Evolutionary conservation across 805 yeast genomes (phyloP).

Genomic region (Kodamaea kaohsiungensis): DNA sequence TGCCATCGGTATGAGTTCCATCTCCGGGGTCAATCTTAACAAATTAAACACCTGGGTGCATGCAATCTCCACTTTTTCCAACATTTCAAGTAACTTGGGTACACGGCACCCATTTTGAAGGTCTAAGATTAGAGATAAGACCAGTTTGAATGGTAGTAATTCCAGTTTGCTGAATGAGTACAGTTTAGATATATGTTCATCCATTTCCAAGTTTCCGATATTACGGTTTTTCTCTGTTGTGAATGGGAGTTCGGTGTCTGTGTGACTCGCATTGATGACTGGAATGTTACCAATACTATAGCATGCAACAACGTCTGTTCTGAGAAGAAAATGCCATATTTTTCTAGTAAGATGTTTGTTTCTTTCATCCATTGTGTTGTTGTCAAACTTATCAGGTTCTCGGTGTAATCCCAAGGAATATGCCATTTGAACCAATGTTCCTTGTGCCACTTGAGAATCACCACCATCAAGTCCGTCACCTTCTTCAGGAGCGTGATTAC

Average conservation of each 20-base stretch:
- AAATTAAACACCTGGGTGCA: conserved; percentile 8
- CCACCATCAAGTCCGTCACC: conserved; percentile 17
- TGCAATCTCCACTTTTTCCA: conserved; percentile 11
- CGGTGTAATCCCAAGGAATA: conserved; percentile 23
- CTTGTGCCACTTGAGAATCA: conserved; percentile 11
- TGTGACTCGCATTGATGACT: conserved; percentile 9
- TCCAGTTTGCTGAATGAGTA: conserved; percentile 13
- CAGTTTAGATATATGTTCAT: conserved; percentile 12
- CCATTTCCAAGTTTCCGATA: conserved; percentile 15
- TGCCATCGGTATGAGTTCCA: conserved; percentile 5
- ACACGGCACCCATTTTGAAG: conserved; percentile 16
- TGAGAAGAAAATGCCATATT: conserved; percentile 54
- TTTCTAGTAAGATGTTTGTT: conserved; percentile 54
- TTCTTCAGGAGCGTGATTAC: conserved; percentile 15
- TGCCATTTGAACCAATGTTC: conserved; percentile 20
- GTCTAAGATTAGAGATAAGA: conserved; percentile 16
- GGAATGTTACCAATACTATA: conserved; percentile 20
- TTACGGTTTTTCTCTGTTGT: conserved; percentile 17
- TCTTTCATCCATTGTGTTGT: conserved; percentile 25
- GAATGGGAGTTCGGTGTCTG: conserved; percentile 17
- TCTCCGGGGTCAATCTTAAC: conserved; percentile 1
- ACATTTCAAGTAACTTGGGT: conserved; percentile 11
- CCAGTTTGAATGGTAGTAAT: conserved; percentile 9
- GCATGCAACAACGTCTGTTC: conserved; percentile 12
- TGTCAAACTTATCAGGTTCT: conserved; percentile 27